phyloP scores from a whole-genome alignment of 495 filamentous ascomycete genomes.

The Trichoderma erinaceum region DNA sequence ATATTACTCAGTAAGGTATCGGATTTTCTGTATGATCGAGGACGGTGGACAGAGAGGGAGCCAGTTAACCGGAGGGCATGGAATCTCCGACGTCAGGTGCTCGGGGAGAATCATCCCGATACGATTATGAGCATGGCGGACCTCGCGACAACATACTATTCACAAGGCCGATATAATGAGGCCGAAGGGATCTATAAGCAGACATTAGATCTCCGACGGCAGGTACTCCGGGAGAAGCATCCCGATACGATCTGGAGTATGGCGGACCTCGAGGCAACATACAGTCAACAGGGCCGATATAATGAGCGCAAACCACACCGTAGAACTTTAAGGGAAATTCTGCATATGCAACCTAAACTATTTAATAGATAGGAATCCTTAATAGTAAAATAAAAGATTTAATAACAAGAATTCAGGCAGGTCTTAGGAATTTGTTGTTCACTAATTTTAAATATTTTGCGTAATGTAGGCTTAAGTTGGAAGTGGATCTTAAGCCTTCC shows the following conservation, averaged over 20 bases:
- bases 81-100: conserved; percentile 22
- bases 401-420: no score
- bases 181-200: background rate
- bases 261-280: conserved; percentile 19
- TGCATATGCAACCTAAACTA: background rate
- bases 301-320: background rate
- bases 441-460: no score
- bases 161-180: background rate
- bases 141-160: background rate
- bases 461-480: no score
- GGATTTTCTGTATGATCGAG: conserved; percentile 19
- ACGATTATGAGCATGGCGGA: background rate
- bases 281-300: background rate
- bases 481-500: no score
- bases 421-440: no score
- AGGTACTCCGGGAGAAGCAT: conserved; percentile 29
- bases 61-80: conserved; percentile 19
- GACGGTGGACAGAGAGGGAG: conserved; percentile 20
- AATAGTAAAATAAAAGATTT: background rate
- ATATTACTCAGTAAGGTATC: conserved; percentile 20
- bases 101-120: conserved; percentile 28
- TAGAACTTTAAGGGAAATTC: background rate
- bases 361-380: background rate
- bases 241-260: conserved; percentile 23
- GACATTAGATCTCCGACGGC: conserved; percentile 23